Conservation (phyloP, 139 green algal genomes). For the Gonium pectorale region DNA sequence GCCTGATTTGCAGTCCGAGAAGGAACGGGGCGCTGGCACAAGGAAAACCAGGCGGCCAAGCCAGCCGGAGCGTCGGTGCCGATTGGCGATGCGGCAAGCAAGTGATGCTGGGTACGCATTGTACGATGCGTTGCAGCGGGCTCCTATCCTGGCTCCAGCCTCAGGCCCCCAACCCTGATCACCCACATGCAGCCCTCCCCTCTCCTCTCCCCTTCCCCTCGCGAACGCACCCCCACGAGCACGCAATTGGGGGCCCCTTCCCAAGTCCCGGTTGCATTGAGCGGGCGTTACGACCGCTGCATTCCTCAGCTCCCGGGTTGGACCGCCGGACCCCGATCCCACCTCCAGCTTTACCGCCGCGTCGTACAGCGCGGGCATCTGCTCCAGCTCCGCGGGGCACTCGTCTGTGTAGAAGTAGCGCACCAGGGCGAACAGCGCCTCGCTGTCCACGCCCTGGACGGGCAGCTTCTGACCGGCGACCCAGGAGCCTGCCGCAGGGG, state of each 20-base stretch:
- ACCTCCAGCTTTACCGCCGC: conserved; percentile 39
- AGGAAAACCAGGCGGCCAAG: no score
- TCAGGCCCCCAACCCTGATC: background rate
- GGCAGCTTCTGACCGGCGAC: conserved; percentile 31
- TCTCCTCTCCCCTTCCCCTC: background rate
- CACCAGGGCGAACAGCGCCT: conserved; percentile 32
- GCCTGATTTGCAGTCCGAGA: no score
- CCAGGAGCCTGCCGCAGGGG: background rate
- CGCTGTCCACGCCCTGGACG: conserved; percentile 36
- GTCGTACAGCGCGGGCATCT: conserved; percentile 36
- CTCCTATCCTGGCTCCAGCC: background rate
- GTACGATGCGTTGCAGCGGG: no score
- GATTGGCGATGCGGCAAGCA: no score
- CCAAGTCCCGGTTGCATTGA: no score
- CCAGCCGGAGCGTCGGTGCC: no score
- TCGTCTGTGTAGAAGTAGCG: conserved; percentile 16
- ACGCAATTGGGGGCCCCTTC: no score
- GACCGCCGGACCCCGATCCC: background rate
- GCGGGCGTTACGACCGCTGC: no score
- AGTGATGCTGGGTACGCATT: no score
- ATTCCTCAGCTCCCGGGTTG: no score
- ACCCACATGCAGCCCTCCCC: no score
- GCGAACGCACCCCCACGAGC: no score
- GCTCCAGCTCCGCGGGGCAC: conserved; percentile 8
- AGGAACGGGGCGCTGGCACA: background rate